These are phyloP conservation scores for Colletotrichum eremochloae DNA, from an alignment of 2,329 filamentous ascomycete species.

Conservation along the genomic window DNA sequence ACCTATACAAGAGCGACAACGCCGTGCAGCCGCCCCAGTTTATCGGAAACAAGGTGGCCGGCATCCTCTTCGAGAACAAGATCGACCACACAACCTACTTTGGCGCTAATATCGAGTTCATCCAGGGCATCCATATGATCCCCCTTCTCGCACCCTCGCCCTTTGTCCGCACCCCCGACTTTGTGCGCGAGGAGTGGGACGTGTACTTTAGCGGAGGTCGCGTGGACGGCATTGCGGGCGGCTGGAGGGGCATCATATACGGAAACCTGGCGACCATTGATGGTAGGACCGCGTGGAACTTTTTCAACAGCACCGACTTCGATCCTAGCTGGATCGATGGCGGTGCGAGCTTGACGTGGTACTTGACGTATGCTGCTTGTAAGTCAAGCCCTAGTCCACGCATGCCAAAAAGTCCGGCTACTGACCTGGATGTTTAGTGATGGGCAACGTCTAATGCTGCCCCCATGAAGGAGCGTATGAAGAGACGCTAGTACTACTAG, in stretches of 20 bases:
- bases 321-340: conserved; percentile 80
- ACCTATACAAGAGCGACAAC: conserved; percentile 81
- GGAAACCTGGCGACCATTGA: conserved; percentile 86
- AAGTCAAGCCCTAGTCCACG: conserved; percentile 53
- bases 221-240: conserved; percentile 74
- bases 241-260: conserved; percentile 89
- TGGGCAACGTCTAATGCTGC: conserved; percentile 8
- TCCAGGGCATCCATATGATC: conserved; percentile 87
- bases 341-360: conserved; percentile 88
- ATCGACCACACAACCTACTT: conserved; percentile 95
- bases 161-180: conserved; percentile 74
- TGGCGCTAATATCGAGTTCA: conserved; percentile 77
- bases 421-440: conserved; percentile 27
- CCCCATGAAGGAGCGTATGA: background rate
- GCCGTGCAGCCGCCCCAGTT: conserved; percentile 79
- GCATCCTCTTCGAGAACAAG: conserved; percentile 93
- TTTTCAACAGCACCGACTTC: conserved; percentile 78
- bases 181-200: conserved; percentile 87
- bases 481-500: background rate
- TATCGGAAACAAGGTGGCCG: conserved; percentile 80
- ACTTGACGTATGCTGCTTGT: conserved; percentile 83
- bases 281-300: conserved; percentile 76
- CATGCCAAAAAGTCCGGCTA: background rate
- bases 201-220: conserved; percentile 79
- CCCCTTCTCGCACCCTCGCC: conserved; percentile 78